These are phyloP conservation scores for Neurospora sp. DNA, from an alignment of 495 filamentous ascomycete species.

Conservation along the genomic window DNA sequence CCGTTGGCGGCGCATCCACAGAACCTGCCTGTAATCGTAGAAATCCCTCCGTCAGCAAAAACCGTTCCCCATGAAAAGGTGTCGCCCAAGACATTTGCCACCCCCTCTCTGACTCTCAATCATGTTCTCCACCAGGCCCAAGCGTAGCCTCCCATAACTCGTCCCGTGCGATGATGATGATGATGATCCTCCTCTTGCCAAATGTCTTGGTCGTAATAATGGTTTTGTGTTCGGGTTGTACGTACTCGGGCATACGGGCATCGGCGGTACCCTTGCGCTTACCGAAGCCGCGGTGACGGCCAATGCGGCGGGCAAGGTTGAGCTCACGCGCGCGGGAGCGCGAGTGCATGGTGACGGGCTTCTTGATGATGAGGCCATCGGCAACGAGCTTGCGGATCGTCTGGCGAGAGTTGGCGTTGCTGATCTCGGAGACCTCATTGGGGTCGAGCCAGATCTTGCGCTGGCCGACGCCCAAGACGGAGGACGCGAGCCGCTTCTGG, in stretches of 20 bases:
- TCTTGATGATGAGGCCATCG: slow-evolving; percentile 99
- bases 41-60: slow-evolving; percentile 19
- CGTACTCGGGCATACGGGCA: slow-evolving; percentile 97
- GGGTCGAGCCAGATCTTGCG: slow-evolving; percentile 99
- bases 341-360: slow-evolving; percentile 99
- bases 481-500: slow-evolving; percentile 98
- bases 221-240: slow-evolving; percentile 8
- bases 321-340: slow-evolving; percentile 87
- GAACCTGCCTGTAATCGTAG: slow-evolving; percentile 59
- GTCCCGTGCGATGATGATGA: neutral
- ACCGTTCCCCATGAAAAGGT: neutral
- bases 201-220: neutral
- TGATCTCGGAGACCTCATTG: slow-evolving; percentile 98
- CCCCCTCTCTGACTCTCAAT: neutral
- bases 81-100: neutral
- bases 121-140: neutral
- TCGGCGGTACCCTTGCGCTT: slow-evolving; percentile 99
- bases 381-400: slow-evolving; percentile 99
- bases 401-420: slow-evolving; percentile 99
- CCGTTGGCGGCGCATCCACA: slow-evolving; percentile 99
- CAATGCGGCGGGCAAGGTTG: slow-evolving; percentile 78
- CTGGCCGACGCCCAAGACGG: slow-evolving; percentile 96
- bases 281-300: slow-evolving; percentile 95
- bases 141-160: neutral
- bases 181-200: neutral